Base-by-base conservation (phyloP, 176 grass and related monocot species). In the Poa pratensis region DNA sequence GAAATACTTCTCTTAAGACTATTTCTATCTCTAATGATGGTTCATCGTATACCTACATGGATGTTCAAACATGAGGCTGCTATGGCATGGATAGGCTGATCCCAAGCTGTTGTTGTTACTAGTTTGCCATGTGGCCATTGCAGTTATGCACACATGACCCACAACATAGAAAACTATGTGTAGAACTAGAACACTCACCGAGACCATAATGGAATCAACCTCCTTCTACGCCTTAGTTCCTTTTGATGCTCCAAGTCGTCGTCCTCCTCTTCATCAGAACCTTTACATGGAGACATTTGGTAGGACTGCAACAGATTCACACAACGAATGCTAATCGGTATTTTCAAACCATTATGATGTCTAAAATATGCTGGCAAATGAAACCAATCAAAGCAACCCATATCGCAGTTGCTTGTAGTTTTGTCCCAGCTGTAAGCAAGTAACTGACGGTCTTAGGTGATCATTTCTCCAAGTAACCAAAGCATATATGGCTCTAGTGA, bases 231-330 rank as follows among this genome's bases (percentile, higher is more conserved):
- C 50, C 75, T 90, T 50, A 78, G n/a, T 89, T 91, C 85, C 71
- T 82, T 80, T 78, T 86, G 37, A 18, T 80, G 78, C 49, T 89
- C 86, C 57, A 86, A 45, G 22, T 70, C 39, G 18, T 64, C 80
- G 50, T 73, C 82, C 48, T 80, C 87, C 45, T 94, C 90, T 63
- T 86, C 88, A 83, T 90, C 91, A 86, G 95, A 93, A 64, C 93
- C 86, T 80, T 84, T 75, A 61, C 85, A 97, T 22, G 95, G 90
- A 55, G 90, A 86, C 87, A 97, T 93, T 68, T 86, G 87, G 88
- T 97, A 94, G 6, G 82, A 79, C 90, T 93, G 84, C 40, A 64
- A 58, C 43, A 73, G 20, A 80, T 86, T 73, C 74, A 57, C 43
- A 39, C 27, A 70, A 20, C 4, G 7, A 83, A 80, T 20, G 24